Conservation (phyloP, 2,329 filamentous ascomycete genomes). For the Fusarium keratoplasticum region DNA sequence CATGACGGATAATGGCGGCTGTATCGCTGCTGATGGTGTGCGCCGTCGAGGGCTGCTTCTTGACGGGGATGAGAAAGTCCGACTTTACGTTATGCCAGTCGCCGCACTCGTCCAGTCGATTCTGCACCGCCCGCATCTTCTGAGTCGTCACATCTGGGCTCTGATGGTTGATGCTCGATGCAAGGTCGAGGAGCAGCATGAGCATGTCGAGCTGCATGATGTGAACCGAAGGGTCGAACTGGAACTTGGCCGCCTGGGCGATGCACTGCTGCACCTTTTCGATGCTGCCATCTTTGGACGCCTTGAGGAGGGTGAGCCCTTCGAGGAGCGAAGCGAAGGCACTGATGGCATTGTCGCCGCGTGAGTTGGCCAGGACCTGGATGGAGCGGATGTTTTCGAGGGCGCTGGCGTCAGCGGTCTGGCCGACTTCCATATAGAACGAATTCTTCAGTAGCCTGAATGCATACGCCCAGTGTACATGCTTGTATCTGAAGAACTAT, state of each 20-base stretch:
- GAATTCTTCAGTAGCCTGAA: slow-evolving; percentile 80
- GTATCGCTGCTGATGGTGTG: slow-evolving; percentile 69
- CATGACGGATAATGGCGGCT: slow-evolving; percentile 62
- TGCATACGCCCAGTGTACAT: slow-evolving; percentile 80
- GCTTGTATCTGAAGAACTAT: slow-evolving; percentile 64
- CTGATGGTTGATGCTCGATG: slow-evolving; percentile 75
- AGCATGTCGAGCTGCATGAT: slow-evolving; percentile 76
- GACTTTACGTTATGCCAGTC: slow-evolving; percentile 61
- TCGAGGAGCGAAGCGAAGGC: slow-evolving; percentile 76
- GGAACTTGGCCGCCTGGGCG: slow-evolving; percentile 78
- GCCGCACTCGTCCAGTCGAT: slow-evolving; percentile 68
- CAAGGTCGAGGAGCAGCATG: slow-evolving; percentile 75
- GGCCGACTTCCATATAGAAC: slow-evolving; percentile 72
- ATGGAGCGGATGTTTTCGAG: slow-evolving; percentile 78
- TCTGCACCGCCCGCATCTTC: slow-evolving; percentile 73
- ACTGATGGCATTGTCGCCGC: slow-evolving; percentile 72
- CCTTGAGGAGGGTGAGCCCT: slow-evolving; percentile 75
- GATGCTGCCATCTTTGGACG: slow-evolving; percentile 72
- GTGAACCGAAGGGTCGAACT: slow-evolving; percentile 70
- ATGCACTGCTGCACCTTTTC: slow-evolving; percentile 79
- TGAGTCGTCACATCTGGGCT: slow-evolving; percentile 65
- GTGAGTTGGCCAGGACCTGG: slow-evolving; percentile 66
- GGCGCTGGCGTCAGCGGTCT: slow-evolving; percentile 70
- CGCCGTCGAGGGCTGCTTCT: slow-evolving; percentile 59
- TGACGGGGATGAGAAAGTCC: slow-evolving; percentile 67